Conservation (phyloP, 2,329 filamentous ascomycete species). For the Fusarium metavorans region DNA sequence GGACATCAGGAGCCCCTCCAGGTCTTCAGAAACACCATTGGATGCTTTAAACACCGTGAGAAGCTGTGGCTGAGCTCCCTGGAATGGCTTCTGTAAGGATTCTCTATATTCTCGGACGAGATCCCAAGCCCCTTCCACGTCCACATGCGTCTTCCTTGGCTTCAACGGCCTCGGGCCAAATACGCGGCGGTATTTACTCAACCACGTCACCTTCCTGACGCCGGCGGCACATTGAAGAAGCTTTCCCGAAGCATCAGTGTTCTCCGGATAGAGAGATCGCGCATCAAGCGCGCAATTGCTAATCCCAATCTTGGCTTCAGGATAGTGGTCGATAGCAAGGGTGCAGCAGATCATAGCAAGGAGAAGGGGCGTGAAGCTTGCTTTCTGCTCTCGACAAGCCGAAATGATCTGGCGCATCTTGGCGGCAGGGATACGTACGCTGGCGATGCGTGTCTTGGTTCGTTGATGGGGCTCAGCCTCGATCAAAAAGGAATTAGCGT, state of each 20-base stretch:
- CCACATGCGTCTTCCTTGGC: background rate
- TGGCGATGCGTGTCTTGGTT: slow-evolving; percentile 13
- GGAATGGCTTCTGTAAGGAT: background rate
- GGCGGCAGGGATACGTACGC: slow-evolving; percentile 19
- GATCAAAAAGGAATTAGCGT: background rate
- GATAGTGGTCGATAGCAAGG: slow-evolving; percentile 38
- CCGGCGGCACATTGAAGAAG: slow-evolving; percentile 11
- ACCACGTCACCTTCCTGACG: slow-evolving; percentile 4
- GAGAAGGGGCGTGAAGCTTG: slow-evolving; percentile 42
- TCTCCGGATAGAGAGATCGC: slow-evolving; percentile 3
- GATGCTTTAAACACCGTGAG: slow-evolving; percentile 9
- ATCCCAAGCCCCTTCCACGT: slow-evolving; percentile 6
- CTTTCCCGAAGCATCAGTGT: background rate
- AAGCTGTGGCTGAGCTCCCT: background rate
- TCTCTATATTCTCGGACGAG: slow-evolving; percentile 14
- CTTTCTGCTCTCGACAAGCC: slow-evolving; percentile 33
- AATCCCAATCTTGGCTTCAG: slow-evolving; percentile 33
- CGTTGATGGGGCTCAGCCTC: slow-evolving; percentile 3
- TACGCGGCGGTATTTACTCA: slow-evolving; percentile 1
- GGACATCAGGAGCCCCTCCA: slow-evolving; percentile 10
- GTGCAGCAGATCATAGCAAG: slow-evolving; percentile 21
- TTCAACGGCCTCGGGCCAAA: background rate
- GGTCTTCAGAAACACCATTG: slow-evolving; percentile 9
- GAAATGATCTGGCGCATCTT: slow-evolving; percentile 15
- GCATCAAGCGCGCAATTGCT: slow-evolving; percentile 24